Evolutionary conservation across 2,329 filamentous ascomycete genomes (phyloP).

Genomic region (Colletotrichum sidae): DNA sequence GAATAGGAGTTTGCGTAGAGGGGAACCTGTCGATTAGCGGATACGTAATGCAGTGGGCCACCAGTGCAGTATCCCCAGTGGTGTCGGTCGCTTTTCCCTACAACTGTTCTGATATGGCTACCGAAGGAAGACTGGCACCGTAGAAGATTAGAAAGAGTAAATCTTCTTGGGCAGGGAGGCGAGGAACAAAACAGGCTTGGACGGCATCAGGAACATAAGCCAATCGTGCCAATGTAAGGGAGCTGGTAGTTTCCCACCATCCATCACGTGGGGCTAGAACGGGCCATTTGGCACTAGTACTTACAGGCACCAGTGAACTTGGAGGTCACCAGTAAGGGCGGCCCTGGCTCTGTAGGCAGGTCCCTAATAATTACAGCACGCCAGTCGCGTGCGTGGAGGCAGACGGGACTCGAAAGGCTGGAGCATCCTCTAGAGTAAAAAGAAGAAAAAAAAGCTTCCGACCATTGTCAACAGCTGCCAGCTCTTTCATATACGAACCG

Average conservation of each 20-base stretch:
- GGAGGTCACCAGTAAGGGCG: constrained; percentile 13
- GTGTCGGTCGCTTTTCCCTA: not conserved
- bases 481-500: constrained; percentile 6
- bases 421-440: constrained; percentile 21
- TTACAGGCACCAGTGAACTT: not conserved
- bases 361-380: constrained; percentile 18
- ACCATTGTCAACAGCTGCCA: constrained; percentile 27
- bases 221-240: no score
- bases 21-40: constrained; percentile 36
- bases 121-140: constrained; percentile 17
- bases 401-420: constrained; percentile 25
- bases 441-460: constrained; percentile 33
- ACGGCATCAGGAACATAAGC: constrained; percentile 14
- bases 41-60: constrained; percentile 36
- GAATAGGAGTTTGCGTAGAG: constrained; percentile 34
- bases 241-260: constrained; percentile 25
- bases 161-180: constrained; percentile 21
- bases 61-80: constrained; percentile 20
- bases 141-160: constrained; percentile 9
- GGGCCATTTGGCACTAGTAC: constrained; percentile 30
- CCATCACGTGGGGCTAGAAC: constrained; percentile 35
- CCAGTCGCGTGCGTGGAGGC: constrained; percentile 37
- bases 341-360: constrained; percentile 22
- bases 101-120: constrained; percentile 4
- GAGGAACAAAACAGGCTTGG: constrained; percentile 19